A percentile compares a stretch with the other conserved stretches of the same genome.
Conservation (phyloP, 371 early-diverging fungal species). For the Dichotomocladium elegans region DNA sequence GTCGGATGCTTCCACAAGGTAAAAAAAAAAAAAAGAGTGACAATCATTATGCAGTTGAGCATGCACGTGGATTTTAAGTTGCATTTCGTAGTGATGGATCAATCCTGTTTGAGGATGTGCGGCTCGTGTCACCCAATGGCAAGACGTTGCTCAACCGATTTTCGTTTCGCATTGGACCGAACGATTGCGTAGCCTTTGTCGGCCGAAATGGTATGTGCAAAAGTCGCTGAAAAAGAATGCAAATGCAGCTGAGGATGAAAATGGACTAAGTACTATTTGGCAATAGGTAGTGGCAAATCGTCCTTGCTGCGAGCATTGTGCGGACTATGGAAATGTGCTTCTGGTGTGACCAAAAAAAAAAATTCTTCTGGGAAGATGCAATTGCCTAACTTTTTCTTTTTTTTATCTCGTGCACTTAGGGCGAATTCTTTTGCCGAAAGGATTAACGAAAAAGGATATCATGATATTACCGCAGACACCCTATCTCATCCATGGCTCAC, state of each 20-base stretch:
- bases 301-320: constrained; percentile 70
- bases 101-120: constrained; percentile 35
- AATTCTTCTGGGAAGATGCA: no score
- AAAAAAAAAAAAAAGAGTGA: background rate
- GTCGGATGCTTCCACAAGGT: background rate
- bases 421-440: constrained; percentile 18
- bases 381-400: no score
- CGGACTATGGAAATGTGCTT: constrained; percentile 64
- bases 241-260: no score
- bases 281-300: constrained; percentile 55
- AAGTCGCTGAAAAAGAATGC: no score
- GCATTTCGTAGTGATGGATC: constrained; percentile 17
- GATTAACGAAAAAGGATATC: constrained; percentile 31
- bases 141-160: constrained; percentile 43
- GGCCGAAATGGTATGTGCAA: constrained; percentile 62
- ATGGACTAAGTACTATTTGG: no score
- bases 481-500: constrained; percentile 64
- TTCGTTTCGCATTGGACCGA: constrained; percentile 40
- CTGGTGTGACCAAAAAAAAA: constrained; percentile 48
- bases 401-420: constrained; percentile 12
- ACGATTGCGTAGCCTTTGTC: constrained; percentile 59
- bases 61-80: background rate
- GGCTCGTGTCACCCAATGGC: constrained; percentile 27
- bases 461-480: constrained; percentile 69
- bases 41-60: background rate